phyloP scores from a whole-genome alignment of 2,329 filamentous ascomycete genomes.

The Fusarium sp. region DNA sequence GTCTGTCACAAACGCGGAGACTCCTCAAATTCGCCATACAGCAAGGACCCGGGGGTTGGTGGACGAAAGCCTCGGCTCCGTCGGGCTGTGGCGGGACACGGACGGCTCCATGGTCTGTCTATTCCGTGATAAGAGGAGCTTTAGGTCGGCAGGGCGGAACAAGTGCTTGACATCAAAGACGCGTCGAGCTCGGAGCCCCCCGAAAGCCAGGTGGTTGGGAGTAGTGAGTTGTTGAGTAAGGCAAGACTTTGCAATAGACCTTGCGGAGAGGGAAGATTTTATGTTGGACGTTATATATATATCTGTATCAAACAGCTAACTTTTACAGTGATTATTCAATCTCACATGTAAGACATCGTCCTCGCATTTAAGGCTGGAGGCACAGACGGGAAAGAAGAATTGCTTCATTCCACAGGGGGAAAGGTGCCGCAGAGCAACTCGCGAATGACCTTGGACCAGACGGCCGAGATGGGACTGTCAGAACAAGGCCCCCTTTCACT shows the following conservation, averaged over 20 bases:
- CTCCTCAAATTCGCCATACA: slow-evolving; percentile 31
- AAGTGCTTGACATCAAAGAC: slow-evolving; percentile 45
- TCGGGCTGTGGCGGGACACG: slow-evolving; percentile 49
- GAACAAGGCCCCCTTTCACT: slow-evolving; percentile 20
- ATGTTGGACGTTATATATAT: no score
- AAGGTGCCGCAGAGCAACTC: slow-evolving; percentile 45
- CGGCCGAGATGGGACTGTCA: slow-evolving; percentile 48
- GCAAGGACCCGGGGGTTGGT: slow-evolving; percentile 41
- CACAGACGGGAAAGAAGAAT: slow-evolving; percentile 45
- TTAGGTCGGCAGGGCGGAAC: slow-evolving; percentile 36
- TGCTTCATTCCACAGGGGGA: slow-evolving; percentile 48
- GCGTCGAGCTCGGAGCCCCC: slow-evolving; percentile 36
- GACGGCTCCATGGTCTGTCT: slow-evolving; percentile 42
- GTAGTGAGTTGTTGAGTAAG: slow-evolving; percentile 1
- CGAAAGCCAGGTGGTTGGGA: slow-evolving; percentile 26
- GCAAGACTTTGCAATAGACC: neutral
- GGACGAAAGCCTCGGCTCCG: slow-evolving; percentile 47
- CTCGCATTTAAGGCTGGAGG: slow-evolving; percentile 49
- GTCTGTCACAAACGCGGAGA: slow-evolving; percentile 41
- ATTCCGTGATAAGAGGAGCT: slow-evolving; percentile 47
- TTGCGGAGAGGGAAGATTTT: neutral
- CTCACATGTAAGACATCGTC: slow-evolving; percentile 41
- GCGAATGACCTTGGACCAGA: slow-evolving; percentile 47
- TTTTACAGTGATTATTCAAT: slow-evolving; percentile 21
- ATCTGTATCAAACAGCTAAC: neutral